Conservation (phyloP, 2,329 filamentous ascomycete species). For the Penicillium sumatraense region DNA sequence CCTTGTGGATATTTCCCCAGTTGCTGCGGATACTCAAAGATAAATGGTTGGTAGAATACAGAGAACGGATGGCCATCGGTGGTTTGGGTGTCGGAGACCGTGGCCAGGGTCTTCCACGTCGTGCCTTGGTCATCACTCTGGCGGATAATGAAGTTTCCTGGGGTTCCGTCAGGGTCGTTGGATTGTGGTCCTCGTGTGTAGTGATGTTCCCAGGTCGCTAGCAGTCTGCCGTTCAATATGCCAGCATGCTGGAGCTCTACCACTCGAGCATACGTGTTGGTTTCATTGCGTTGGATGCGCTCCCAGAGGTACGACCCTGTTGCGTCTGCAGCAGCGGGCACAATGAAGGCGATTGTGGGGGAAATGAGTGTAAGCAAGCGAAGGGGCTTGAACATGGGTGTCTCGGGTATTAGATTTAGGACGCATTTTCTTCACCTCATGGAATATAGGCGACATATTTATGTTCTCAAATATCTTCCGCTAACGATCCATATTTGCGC, state of each 20-base stretch:
- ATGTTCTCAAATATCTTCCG: neutral
- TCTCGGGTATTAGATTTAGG: neutral
- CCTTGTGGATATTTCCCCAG: slow-evolving; percentile 12
- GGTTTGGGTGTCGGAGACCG: neutral
- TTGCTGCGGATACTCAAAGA: slow-evolving; percentile 18
- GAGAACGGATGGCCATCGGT: neutral
- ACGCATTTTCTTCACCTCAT: neutral
- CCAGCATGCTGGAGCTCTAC: slow-evolving; percentile 2
- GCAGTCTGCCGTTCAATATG: neutral
- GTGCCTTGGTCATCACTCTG: neutral
- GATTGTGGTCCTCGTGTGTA: neutral
- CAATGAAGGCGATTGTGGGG: neutral
- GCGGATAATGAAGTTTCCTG: neutral
- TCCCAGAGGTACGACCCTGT: neutral
- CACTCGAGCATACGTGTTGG: neutral
- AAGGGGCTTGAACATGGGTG: neutral
- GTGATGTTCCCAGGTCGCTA: slow-evolving; percentile 1
- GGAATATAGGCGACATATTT: neutral
- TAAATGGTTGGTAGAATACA: slow-evolving; percentile 4
- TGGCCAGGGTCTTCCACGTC: neutral
- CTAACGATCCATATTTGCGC: neutral
- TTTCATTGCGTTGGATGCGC: neutral
- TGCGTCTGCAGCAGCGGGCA: neutral
- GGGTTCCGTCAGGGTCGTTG: neutral
- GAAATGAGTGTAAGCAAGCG: neutral